Base-by-base conservation (phyloP, 2,329 filamentous ascomycete species). In the Xylaria sp. region DNA sequence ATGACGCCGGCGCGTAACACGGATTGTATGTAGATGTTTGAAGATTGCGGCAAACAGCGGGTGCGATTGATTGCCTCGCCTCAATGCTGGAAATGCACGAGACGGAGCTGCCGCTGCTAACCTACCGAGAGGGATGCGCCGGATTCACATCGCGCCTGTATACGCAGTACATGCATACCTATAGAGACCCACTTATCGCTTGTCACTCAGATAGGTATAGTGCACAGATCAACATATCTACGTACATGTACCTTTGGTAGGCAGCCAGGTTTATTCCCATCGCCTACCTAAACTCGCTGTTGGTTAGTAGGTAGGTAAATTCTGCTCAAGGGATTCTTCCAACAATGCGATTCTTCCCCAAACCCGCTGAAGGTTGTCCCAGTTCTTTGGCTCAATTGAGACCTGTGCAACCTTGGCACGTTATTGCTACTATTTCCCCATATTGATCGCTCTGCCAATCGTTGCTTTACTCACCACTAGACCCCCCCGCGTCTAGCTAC, bases 31-130 rank as follows among this genome's bases (percentile, higher is more conserved):
- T 19, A 47, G 42, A 4, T 19, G 59, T 64, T 42, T 60, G 59
- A 60, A 50, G 34, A 53, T 12, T 27, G 42, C 67, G 64, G 67
- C 59, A 64, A 67, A 51, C 48, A 64, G 48, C 67, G 51, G 67
- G 36, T 55, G 30, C 58, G 39, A 53, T 45, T 42, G 17, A 30
- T 36, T 21, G 24, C 45, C 34, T 65, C 47, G 51, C 34, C 34
- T 36, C 34, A 36, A 6, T 36, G 34, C 34, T 8, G 34, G 7
- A 54, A 42, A 39, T 51, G 47, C 45, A 57, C 56, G 34, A 54
- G 24, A 70, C 64, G 69, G 65, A 66, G 64, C 70, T 62, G 70
- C 68, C 70, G 70, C 61, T 68, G 64, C 64, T 71, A 71, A 58
- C 69, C 69, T 62, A 50, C 67, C 64, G 67, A 50, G 58, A 63